phyloP scores from a whole-genome alignment of 768 basidiomycete species.

The Trametopsis cervina region DNA sequence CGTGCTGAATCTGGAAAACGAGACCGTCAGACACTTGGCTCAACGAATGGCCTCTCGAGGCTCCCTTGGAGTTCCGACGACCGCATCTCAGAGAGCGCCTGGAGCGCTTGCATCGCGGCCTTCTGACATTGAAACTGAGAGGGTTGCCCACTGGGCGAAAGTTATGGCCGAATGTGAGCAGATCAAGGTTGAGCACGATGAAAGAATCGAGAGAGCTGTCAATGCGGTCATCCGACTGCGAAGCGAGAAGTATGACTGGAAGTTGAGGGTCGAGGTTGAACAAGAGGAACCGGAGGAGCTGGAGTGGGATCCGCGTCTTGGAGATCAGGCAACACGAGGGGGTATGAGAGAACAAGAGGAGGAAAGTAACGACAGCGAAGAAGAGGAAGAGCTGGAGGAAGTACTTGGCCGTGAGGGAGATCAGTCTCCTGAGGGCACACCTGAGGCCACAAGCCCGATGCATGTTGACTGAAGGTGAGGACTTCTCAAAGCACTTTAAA shows the following conservation, averaged over 20 bases:
- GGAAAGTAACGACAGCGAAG: slow-evolving; percentile 26
- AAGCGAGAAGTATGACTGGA: slow-evolving; percentile 74
- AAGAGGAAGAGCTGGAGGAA: slow-evolving; percentile 26
- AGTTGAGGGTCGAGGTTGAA: slow-evolving; percentile 71
- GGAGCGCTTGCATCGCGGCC: neutral
- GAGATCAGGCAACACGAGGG: slow-evolving; percentile 15
- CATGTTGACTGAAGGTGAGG: no score
- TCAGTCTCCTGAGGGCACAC: slow-evolving; percentile 19
- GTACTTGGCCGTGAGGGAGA: slow-evolving; percentile 22
- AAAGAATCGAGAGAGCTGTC: slow-evolving; percentile 69
- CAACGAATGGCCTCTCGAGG: slow-evolving; percentile 45
- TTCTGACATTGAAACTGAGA: neutral
- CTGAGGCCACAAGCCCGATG: slow-evolving; percentile 3
- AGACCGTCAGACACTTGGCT: slow-evolving; percentile 61
- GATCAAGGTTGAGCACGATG: slow-evolving; percentile 66
- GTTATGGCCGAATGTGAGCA: slow-evolving; percentile 60
- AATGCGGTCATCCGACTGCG: slow-evolving; percentile 70
- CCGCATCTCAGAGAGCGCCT: slow-evolving; percentile 20
- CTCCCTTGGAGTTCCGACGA: slow-evolving; percentile 28
- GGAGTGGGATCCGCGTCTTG: slow-evolving; percentile 56
- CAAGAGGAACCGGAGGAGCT: slow-evolving; percentile 75
- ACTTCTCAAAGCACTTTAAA: no score
- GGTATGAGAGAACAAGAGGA: slow-evolving; percentile 16
- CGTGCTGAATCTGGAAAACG: slow-evolving; percentile 64
- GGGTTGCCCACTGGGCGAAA: slow-evolving; percentile 39